phyloP scores from a whole-genome alignment of 1,284 basidiomycete genomes.

The Cryptococcus sp. region DNA sequence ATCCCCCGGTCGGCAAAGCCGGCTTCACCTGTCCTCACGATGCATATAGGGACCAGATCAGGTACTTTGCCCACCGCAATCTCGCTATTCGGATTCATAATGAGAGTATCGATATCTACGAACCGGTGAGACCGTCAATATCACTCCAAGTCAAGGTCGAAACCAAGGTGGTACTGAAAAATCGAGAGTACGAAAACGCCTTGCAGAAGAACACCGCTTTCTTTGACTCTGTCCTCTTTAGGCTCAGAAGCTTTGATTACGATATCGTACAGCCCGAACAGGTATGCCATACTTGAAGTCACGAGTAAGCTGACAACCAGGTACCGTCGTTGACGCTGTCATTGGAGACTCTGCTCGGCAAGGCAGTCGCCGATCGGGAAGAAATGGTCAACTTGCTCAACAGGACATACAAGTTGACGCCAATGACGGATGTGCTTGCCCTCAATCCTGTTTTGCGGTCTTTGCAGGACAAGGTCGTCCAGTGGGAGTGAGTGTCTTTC shows the following conservation, averaged over 20 bases:
- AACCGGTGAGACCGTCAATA: conserved; percentile 85
- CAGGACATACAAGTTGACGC: conserved; percentile 70
- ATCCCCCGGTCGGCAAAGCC: conserved; percentile 73
- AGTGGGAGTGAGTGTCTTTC: conserved; percentile 62
- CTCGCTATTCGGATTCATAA: conserved; percentile 83
- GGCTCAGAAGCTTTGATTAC: conserved; percentile 42
- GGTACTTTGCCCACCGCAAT: conserved; percentile 72
- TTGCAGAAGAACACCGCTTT: conserved; percentile 64
- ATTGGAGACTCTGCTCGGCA: conserved; percentile 55
- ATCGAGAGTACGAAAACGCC: conserved; percentile 76
- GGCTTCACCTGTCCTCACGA: conserved; percentile 79
- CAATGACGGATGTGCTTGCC: conserved; percentile 77
- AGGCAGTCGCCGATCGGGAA: conserved; percentile 68
- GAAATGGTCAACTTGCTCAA: conserved; percentile 74
- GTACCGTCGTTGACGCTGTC: conserved; percentile 30
- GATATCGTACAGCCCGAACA: conserved; percentile 45
- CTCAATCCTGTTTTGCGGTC: conserved; percentile 82
- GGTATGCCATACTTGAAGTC: conserved; percentile 12
- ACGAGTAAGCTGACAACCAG: conserved; percentile 8
- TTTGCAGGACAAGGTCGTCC: conserved; percentile 91
- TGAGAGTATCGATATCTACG: conserved; percentile 75
- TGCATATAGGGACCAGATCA: conserved; percentile 86
- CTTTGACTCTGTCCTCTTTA: conserved; percentile 55
- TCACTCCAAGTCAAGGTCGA: conserved; percentile 79
- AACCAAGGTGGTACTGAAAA: conserved; percentile 81